A percentile compares a stretch with the other conserved stretches of the same genome.
Conservation (phyloP, 805 yeast species). For the Wickerhamiella shivajii region DNA sequence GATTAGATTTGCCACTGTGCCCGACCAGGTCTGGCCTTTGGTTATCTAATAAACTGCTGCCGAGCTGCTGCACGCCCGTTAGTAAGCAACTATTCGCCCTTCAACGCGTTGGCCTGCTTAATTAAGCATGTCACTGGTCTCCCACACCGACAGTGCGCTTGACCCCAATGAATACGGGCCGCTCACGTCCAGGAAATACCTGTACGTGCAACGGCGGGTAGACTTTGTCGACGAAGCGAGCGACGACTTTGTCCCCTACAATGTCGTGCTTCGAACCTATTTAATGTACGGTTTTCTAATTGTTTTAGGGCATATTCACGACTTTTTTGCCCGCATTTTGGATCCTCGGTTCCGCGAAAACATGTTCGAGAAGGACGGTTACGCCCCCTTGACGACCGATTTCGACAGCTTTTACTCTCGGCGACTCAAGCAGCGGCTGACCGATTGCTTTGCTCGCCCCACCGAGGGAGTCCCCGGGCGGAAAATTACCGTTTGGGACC, state of each 20-base stretch:
- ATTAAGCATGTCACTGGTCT: too few species aligned
- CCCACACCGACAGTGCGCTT: not conserved
- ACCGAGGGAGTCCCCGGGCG: conserved; percentile 98
- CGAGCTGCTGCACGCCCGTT: too few species aligned
- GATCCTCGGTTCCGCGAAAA: conserved; percentile 50
- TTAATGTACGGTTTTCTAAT: conserved; percentile 72
- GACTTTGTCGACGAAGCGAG: conserved; percentile 31
- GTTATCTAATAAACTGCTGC: too few species aligned
- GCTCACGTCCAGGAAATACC: conserved; percentile 46
- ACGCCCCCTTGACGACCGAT: conserved; percentile 91
- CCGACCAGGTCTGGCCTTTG: too few species aligned
- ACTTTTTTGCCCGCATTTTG: conserved; percentile 68
- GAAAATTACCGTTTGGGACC: conserved; percentile 63
- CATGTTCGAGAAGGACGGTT: conserved; percentile 66
- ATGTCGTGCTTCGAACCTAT: conserved; percentile 66
- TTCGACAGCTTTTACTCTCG: conserved; percentile 90
- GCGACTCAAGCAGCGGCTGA: conserved; percentile 77
- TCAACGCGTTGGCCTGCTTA: too few species aligned
- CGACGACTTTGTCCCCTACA: conserved; percentile 80
- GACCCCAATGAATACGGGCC: conserved; percentile 50
- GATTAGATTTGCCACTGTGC: too few species aligned
- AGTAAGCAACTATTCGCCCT: too few species aligned
- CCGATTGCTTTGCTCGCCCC: conserved; percentile 90
- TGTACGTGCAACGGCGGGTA: conserved; percentile 44
- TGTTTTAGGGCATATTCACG: conserved; percentile 80